Percentiles rank a stretch among this genome's conserved stretches.
Evolutionary conservation across 1,139 yeast genomes (phyloP).

Genomic region (Geotrichum europaeum): DNA sequence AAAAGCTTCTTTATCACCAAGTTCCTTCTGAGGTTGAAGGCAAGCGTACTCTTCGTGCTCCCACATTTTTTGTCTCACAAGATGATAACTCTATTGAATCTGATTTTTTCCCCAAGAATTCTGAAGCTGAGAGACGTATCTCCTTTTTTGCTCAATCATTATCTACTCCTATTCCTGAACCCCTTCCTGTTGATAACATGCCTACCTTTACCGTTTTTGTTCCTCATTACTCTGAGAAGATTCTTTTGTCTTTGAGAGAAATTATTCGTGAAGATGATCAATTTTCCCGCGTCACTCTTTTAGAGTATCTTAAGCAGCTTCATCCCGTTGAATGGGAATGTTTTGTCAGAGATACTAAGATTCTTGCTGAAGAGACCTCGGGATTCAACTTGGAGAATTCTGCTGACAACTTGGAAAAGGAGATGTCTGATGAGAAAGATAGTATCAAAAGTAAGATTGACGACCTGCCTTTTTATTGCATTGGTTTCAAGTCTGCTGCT

Average conservation of each 20-base stretch:
- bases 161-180: constrained; percentile 97
- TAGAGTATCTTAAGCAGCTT: constrained; percentile 93
- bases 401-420: constrained; percentile 47
- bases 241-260: constrained; percentile 86
- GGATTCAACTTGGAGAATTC: constrained; percentile 25
- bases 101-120: constrained; percentile 91
- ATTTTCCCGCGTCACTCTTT: constrained; percentile 90
- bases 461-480: constrained; percentile 96
- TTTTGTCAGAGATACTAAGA: constrained; percentile 96
- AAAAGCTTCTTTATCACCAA: constrained; percentile 91
- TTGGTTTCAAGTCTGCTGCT: constrained; percentile 99
- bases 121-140: constrained; percentile 98
- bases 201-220: constrained; percentile 97
- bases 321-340: constrained; percentile 99
- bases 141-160: constrained; percentile 97
- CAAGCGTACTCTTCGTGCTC: constrained; percentile 96
- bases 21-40: constrained; percentile 93
- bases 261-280: constrained; percentile 98
- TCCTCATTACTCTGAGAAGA: constrained; percentile 97
- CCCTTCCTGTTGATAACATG: constrained; percentile 98
- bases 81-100: constrained; percentile 93
- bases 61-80: constrained; percentile 96
- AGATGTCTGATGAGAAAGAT: constrained; percentile 46
- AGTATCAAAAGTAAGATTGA: constrained; percentile 85
- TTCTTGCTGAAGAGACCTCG: constrained; percentile 79